A percentile compares a stretch with the other conserved stretches of the same genome.
These are phyloP conservation scores for Kluyveromyces siamensis DNA, from an alignment of 805 yeast genomes.

Conservation along the genomic window DNA sequence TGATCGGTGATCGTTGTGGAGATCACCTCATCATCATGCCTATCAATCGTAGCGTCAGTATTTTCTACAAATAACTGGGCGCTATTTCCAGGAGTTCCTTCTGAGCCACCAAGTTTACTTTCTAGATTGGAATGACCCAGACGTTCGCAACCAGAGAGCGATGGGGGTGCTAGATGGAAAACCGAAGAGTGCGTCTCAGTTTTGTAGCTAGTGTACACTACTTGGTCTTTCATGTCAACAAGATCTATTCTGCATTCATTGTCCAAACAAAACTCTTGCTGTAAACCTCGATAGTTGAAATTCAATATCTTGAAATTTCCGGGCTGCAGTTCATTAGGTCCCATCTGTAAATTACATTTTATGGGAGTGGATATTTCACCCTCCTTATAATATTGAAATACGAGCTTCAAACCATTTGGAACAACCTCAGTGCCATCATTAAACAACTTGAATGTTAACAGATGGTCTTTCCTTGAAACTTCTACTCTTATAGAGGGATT, in stretches of 20 bases:
- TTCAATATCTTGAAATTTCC: slow-evolving; percentile 11
- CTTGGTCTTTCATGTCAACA: slow-evolving; percentile 7
- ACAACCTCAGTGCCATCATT: slow-evolving; percentile 8
- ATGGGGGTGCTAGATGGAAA: slow-evolving; percentile 4
- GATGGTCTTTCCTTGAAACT: slow-evolving; percentile 11
- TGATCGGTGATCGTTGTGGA: slow-evolving; percentile 16
- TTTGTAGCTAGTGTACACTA: slow-evolving; percentile 6
- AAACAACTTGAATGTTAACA: slow-evolving; percentile 10
- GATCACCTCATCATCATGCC: slow-evolving; percentile 10
- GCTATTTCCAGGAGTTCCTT: neutral
- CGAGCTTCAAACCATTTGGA: slow-evolving; percentile 9
- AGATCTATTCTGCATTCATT: slow-evolving; percentile 9
- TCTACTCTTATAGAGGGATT: slow-evolving; percentile 5
- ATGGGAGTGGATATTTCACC: slow-evolving; percentile 2
- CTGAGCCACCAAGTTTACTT: neutral
- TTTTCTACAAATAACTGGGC: neutral
- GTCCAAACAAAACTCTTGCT: slow-evolving; percentile 7
- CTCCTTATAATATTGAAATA: slow-evolving; percentile 6
- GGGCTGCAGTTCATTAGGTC: slow-evolving; percentile 15
- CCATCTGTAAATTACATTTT: slow-evolving; percentile 13
- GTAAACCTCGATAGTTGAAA: slow-evolving; percentile 10
- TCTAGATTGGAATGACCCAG: neutral
- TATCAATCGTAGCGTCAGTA: slow-evolving; percentile 1
- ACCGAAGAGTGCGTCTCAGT: slow-evolving; percentile 1
- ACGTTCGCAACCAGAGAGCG: neutral